Evolutionary conservation across 2,329 filamentous ascomycete genomes (phyloP), one percentile per base, ranked within the genome.

Genomic region (Xylariaceae sp.): DNA sequence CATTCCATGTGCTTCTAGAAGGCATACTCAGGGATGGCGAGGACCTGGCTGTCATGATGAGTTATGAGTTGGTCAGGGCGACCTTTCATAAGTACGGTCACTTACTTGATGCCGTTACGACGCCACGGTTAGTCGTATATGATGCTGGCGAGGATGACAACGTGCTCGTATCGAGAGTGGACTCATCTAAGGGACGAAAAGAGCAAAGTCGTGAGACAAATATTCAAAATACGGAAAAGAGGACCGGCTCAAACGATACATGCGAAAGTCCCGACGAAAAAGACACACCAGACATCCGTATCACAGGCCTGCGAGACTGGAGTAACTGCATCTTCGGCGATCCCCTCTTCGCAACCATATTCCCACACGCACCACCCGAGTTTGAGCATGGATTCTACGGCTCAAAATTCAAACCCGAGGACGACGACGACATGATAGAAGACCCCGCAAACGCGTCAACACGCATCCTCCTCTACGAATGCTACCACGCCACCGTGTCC

Each of bases 321-420:
- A 80, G 80, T 60, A 80, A 78, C 59, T 80, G 80, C 49, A 64
- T 85, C 9, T 86, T 87, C 63, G 84, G 83, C 9, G 84, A 87
- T 61, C 82, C 83, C 0, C 68, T 86, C 2, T 73, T 87, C 53
- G 76, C 80, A 2, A 74, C 73, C 2, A 75, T 75, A 5, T 82
- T 86, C 64, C 76, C 73, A 65, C 74, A 77, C 15, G 74, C 78
- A 0, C 77, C 73, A 3, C 65, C 73, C 10, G 74, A 77, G 0
- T 79, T 85, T 39, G 69, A 82, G 30, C 70, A 71, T 34, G 82
- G 82, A 0, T 84, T 81, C 65, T 70, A 37, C 63, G 49, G 68
- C 48, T 30, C 37, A 23, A n/a, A 37, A 48, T 10, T 9, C 9
- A 9, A 42, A 39, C 11, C 13, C 39, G 34, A 39, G 55, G n/a